These are phyloP conservation scores for Sarcodon sp. DNA, from an alignment of 768 basidiomycete species.

Conservation along the genomic window DNA sequence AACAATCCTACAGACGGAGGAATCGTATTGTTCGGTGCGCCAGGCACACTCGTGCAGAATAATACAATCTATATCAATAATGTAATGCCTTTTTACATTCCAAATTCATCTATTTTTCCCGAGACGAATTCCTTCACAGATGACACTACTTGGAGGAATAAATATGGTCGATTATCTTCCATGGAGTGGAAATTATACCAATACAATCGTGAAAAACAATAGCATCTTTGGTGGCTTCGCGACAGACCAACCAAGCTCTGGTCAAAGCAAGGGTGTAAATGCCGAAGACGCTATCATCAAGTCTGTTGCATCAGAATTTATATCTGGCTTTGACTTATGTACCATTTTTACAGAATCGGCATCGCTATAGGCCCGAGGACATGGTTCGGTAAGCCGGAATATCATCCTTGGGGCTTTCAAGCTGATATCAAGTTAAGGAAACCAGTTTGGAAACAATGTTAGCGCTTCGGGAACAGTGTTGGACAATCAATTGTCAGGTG, in stretches of 20 bases:
- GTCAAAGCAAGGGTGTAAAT: constrained; percentile 40
- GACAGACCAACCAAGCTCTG: constrained; percentile 24
- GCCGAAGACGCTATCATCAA: constrained; percentile 53
- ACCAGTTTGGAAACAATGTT: constrained; percentile 39
- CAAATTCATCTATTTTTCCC: background rate
- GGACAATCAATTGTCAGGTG: constrained; percentile 48
- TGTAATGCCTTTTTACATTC: constrained; percentile 23
- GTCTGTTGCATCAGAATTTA: constrained; percentile 22
- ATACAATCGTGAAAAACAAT: constrained; percentile 56
- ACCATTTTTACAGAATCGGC: constrained; percentile 41
- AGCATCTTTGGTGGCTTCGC: constrained; percentile 59
- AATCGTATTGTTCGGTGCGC: constrained; percentile 67
- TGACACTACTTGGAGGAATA: constrained; percentile 63
- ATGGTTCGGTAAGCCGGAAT: constrained; percentile 42
- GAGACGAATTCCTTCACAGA: constrained; percentile 19
- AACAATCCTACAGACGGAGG: constrained; percentile 69
- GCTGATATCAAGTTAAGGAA: too few species aligned
- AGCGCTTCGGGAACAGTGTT: constrained; percentile 39
- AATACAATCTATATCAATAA: constrained; percentile 65
- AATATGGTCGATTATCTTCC: constrained; percentile 67
- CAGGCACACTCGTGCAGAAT: constrained; percentile 60
- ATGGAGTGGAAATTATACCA: constrained; percentile 51
- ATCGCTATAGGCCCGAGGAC: constrained; percentile 67
- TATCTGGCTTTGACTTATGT: constrained; percentile 1
- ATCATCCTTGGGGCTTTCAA: too few species aligned